A percentile compares a stretch with the other conserved stretches of the same genome.
Evolutionary conservation across 169 alveolate genomes (phyloP).

Genomic region (Perkinsus marinus): DNA sequence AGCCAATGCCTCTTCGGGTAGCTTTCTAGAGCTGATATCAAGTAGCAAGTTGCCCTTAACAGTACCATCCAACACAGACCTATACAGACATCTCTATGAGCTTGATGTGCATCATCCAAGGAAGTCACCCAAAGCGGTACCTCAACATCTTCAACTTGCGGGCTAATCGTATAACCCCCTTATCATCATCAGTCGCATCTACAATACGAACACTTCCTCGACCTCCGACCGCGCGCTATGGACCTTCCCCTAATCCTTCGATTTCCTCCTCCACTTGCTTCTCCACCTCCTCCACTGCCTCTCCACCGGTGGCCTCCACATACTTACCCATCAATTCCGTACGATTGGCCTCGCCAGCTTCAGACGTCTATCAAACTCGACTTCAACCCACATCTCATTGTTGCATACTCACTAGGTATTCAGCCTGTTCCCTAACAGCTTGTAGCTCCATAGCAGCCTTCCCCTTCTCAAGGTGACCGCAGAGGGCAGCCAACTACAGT

Average conservation of each 20-base stretch:
- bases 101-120: neutral
- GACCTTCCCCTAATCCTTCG: neutral
- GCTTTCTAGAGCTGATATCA: neutral
- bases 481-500: neutral
- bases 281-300: neutral
- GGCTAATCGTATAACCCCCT: neutral
- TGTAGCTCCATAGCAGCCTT: neutral
- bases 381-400: neutral
- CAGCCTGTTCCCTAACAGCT: neutral
- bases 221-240: neutral
- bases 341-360: neutral
- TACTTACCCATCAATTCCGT: neutral
- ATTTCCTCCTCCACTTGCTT: neutral
- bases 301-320: neutral
- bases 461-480: neutral
- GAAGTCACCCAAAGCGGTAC: neutral
- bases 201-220: neutral
- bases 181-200: neutral
- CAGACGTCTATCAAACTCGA: neutral
- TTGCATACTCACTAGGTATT: neutral
- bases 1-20: neutral
- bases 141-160: neutral
- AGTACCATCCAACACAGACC: neutral
- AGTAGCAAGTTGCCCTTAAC: neutral
- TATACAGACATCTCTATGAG: neutral